Base-by-base conservation (phyloP, 805 yeast genomes). In the Trichomonascus vanleenenianus region DNA sequence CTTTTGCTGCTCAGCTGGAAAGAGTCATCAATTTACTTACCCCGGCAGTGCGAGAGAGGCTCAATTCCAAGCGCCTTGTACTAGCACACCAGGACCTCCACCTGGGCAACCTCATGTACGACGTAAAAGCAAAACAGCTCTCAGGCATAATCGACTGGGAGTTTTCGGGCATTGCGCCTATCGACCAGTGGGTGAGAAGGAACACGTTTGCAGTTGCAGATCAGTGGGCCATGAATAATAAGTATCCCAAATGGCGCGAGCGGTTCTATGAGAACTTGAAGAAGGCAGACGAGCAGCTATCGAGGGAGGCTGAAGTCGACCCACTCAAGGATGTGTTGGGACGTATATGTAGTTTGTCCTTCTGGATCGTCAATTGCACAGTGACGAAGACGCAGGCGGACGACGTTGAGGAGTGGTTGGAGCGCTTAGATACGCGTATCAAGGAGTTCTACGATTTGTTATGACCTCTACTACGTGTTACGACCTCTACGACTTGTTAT, bases 151-250 rank as follows among this genome's bases (percentile, higher is more conserved):
- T 34, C 4, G 38, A 34, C 10, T 34, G 38, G 38, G 38, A 34
- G 22, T 34, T 34, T 20, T n/a, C 38, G 6, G 16, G 38, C 5
- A 18, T 34, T n/a, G 11, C 20, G 4, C 22, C 38, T 16, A 34
- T 34, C 20, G 38, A 34, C 38, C 38, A 34, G 11, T 34, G 38
- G 38, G 38, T 34, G 38, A n/a, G 38, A 18, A n/a, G 38, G 20
- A 34, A 34, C 20, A 16, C 38, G 20, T 34, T 34, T n/a, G 27
- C 27, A 22, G 27, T 22, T 4, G 7, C 27, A 22, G 27, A 22
- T 22, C 27, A 22, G 27, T 4, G 7, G 15, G 16, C 20, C 6
- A 32, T 32, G 35, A 10, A 32, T 6, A 20, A 34, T 5, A 31
- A 31, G 34, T 12, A 31, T 10, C 34, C 34, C 15, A 11, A 12